These are phyloP conservation scores for Penicillium sclerotigenum DNA, from an alignment of 2,329 filamentous ascomycete genomes.

Conservation along the genomic window DNA sequence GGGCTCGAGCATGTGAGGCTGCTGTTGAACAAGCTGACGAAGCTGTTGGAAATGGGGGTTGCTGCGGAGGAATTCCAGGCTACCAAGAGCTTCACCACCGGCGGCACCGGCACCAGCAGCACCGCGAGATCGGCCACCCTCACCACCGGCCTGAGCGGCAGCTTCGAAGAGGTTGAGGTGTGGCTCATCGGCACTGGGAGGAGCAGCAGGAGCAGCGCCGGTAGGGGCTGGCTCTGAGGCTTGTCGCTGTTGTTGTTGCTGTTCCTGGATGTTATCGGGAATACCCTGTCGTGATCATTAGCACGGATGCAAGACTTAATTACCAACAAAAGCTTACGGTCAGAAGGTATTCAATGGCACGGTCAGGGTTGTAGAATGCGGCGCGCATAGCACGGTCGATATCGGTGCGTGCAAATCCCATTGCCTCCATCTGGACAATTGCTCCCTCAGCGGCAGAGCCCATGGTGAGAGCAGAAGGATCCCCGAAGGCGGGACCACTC, in stretches of 20 bases:
- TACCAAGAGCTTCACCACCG: constrained; percentile 61
- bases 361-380: constrained; percentile 94
- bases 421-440: constrained; percentile 90
- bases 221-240: constrained; percentile 45
- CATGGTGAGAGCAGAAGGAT: constrained; percentile 79
- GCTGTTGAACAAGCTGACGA: constrained; percentile 92
- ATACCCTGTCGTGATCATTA: constrained; percentile 64
- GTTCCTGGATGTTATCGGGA: constrained; percentile 75
- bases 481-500: constrained; percentile 54
- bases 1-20: constrained; percentile 97
- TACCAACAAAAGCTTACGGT: constrained; percentile 59
- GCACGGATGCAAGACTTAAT: background rate
- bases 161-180: constrained; percentile 86
- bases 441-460: constrained; percentile 78
- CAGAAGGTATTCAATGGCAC: constrained; percentile 92
- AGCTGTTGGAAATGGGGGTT: constrained; percentile 98
- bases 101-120: constrained; percentile 42
- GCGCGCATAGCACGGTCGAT: constrained; percentile 94
- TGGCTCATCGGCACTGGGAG: constrained; percentile 53
- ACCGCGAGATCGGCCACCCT: constrained; percentile 34
- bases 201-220: constrained; percentile 32
- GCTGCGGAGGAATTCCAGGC: constrained; percentile 88
- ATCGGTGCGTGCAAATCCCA: constrained; percentile 87
- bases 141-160: constrained; percentile 67
- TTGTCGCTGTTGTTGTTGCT: constrained; percentile 63